These are phyloP conservation scores for Diaporthe humulicola DNA, from an alignment of 2,329 filamentous ascomycete species.

Conservation along the genomic window DNA sequence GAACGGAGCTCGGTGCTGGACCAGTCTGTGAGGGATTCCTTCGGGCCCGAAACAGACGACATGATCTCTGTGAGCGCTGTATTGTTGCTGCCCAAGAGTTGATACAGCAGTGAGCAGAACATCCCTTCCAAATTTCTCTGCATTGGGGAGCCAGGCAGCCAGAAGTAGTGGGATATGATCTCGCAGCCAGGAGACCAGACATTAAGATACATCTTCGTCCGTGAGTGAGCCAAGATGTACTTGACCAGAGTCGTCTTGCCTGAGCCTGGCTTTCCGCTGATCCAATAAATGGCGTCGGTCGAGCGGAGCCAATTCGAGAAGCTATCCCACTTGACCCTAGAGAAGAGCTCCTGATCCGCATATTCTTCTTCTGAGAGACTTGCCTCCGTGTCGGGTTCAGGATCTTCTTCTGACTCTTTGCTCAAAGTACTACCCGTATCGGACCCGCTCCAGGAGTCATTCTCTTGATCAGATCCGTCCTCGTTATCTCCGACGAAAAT, in stretches of 20 bases:
- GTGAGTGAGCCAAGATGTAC: conserved; percentile 42
- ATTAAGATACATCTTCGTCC: conserved; percentile 39
- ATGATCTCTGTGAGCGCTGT: background rate
- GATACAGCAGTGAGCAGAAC: conserved; percentile 44
- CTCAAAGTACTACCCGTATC: no score
- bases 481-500: conserved; percentile 15
- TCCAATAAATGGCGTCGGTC: conserved; percentile 44
- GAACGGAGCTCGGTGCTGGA: conserved; percentile 20
- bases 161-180: conserved; percentile 48
- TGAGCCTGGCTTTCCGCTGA: conserved; percentile 49
- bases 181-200: conserved; percentile 41
- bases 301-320: conserved; percentile 25
- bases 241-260: conserved; percentile 52
- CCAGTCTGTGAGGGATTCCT: conserved; percentile 41
- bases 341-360: background rate
- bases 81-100: conserved; percentile 30
- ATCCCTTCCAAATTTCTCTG: conserved; percentile 46
- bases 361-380: background rate
- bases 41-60: background rate
- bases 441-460: background rate
- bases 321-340: background rate
- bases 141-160: conserved; percentile 45
- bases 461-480: background rate
- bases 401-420: background rate
- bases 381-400: background rate